Base-by-base conservation (phyloP, 1,284 basidiomycete species). In the Anthracocystis setariae region DNA sequence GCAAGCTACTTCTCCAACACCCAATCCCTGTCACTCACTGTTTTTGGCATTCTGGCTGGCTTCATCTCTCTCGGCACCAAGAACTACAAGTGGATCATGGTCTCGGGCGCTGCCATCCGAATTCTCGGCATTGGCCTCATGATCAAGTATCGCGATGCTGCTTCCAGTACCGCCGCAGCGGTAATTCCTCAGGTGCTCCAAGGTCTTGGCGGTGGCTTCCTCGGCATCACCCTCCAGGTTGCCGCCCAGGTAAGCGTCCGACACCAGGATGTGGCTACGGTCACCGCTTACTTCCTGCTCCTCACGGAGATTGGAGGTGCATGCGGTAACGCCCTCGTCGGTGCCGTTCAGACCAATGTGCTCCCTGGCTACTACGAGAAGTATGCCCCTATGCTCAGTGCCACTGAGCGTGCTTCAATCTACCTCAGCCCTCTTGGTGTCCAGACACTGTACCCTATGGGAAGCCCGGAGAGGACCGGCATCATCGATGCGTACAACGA, bases 241-340 rank as follows among this genome's bases (percentile, higher is more conserved):
- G 69, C 77, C 15, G 74, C 80, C 8, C 81, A 82, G 56, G 76
- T 82, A 37, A 74, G 71, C 25, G 81, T 82, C 20, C 79, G 72
- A 12, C 81, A 82, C 61, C 79, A 81, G 52, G 78, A 82, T 33
- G 80, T 82, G 9, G 79, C 80, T 27, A 78, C 78, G 49, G 81
- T 82, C 47, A 82, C 80, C n/a, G 74, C 80, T 17, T 79, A 78
- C 49, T 74, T 82, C 60, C 58, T 82, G 10, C 71, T 82, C 9
- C 51, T 78, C 47, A 75, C 76, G 46, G 74, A 77, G 46, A 73
- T 82, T 33, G 81, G 81, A 12, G 79, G 77, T 37, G 70, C 76
- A 8, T 71, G 77, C 46, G 81, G 80, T 40, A 65, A 71, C 20
- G 76, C 80, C 18, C 43, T 81, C n/a, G 59, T 76, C 44, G 69